These are phyloP conservation scores for Simmondsia chinensis DNA, from an alignment of 148 eudicot species.

Conservation along the genomic window DNA sequence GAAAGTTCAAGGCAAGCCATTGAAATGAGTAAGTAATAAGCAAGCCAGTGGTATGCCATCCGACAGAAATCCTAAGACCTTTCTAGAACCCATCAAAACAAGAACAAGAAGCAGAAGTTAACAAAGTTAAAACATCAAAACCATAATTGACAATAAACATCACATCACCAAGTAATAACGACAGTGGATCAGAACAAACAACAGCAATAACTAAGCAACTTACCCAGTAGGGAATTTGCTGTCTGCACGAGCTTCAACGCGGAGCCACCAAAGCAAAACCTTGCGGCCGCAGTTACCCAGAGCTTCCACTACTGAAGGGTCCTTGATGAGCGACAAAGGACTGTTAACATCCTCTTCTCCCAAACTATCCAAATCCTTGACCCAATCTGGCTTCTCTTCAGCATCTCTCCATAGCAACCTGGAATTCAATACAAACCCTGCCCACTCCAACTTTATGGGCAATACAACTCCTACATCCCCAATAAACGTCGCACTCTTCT, in stretches of 20 bases:
- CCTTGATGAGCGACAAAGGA: conserved; percentile 67
- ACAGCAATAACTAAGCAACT: conserved; percentile 17
- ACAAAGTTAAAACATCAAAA: too few relatives aligned
- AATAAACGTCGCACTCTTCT: conserved; percentile 57
- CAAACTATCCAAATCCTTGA: conserved; percentile 55
- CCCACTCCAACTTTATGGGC: conserved; percentile 91
- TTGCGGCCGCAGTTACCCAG: conserved; percentile 94
- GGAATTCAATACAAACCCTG: conserved; percentile 89
- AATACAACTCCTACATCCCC: conserved; percentile 74
- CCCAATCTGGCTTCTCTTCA: conserved; percentile 66
- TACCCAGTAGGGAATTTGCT: conserved; percentile 92
- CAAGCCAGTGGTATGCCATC: too few relatives aligned
- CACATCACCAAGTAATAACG: background rate
- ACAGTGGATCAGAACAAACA: background rate
- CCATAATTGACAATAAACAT: too few relatives aligned
- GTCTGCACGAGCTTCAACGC: conserved; percentile 95
- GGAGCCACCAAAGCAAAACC: conserved; percentile 96
- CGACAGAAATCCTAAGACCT: too few relatives aligned
- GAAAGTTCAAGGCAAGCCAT: too few relatives aligned
- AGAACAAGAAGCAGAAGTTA: too few relatives aligned
- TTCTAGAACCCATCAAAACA: too few relatives aligned
- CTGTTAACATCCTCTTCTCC: conserved; percentile 48
- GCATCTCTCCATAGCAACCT: conserved; percentile 73
- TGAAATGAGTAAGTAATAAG: too few relatives aligned
- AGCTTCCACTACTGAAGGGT: conserved; percentile 76